A percentile compares a stretch with the other conserved stretches of the same genome.
These are phyloP conservation scores for Cryptococcus jaspeensis DNA, from an alignment of 1,284 basidiomycete genomes.

Conservation along the genomic window DNA sequence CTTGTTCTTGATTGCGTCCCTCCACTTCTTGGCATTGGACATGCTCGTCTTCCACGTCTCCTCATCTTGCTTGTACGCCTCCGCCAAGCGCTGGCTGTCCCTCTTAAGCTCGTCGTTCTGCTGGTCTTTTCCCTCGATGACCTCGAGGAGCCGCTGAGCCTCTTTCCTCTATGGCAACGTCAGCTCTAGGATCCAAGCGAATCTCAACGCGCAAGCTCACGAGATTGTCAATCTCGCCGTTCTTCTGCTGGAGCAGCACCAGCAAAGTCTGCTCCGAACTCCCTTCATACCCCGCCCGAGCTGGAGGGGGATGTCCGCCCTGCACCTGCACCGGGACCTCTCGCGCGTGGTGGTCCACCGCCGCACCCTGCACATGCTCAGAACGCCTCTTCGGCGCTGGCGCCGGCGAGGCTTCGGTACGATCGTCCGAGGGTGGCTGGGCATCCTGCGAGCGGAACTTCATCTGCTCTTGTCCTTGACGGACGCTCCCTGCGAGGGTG, in stretches of 20 bases:
- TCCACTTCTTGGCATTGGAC: conserved; percentile 1
- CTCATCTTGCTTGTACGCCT: neutral
- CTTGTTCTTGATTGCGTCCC: conserved; percentile 2
- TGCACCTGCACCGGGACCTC: neutral
- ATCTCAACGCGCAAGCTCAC: neutral
- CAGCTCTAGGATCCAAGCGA: neutral
- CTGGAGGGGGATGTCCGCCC: neutral
- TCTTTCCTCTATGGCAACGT: neutral
- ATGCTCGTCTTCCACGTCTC: conserved; percentile 3
- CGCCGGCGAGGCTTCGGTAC: neutral
- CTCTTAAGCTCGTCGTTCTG: neutral
- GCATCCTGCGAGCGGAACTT: neutral
- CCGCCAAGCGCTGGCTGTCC: neutral
- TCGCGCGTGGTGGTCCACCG: too few relatives aligned
- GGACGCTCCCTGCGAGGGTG: too few relatives aligned
- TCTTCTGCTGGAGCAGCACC: neutral
- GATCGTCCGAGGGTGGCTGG: neutral
- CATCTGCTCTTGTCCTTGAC: neutral
- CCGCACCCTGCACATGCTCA: neutral
- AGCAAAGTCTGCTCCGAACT: neutral
- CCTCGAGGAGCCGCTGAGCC: neutral
- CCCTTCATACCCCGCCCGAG: neutral
- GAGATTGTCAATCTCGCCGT: neutral
- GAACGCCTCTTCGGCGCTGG: neutral
- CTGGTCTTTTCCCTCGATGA: neutral